Evolutionary conservation across 2,329 filamentous ascomycete species (phyloP), one percentile per base, ranked within the genome.

Genomic region (Colletotrichum musicola): DNA sequence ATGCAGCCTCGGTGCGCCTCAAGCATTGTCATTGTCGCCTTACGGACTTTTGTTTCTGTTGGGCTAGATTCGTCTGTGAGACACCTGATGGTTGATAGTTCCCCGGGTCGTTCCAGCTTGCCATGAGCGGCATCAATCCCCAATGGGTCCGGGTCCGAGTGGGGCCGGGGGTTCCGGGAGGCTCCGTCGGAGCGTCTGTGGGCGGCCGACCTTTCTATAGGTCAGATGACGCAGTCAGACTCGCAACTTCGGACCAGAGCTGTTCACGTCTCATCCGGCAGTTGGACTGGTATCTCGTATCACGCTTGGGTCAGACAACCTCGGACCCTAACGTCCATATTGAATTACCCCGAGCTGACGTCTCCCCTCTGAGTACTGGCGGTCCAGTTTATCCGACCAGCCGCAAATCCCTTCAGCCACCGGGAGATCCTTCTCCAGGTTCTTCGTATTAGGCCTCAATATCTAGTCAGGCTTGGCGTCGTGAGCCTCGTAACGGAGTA

Each of bases 171-270:
- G 4, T 42, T 42, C 40, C 40, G 40, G 40, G 40, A 13, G 40
- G 40, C 40, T n/a, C 40, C 14, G 40, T 42, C 16, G 30, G 30
- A 35, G 9, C 40, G 14, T 42, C 40, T 40, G 38, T 35, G 10
- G 30, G 10, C 30, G 22, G 25, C 55, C 40, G 55, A 30, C 55
- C 55, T 12, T 6, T 30, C 35, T 20, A 16, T 3, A 20, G 16
- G 55, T 57, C 55, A 46, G 55, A 57, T 46, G 55, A 57, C 40
- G 55, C 55, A 46, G 40, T 4, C 38, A 13, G 16, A 18, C 22
- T 46, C 40, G 38, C 13, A 46, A 27, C 14, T 44, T 46, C n/a
- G 16, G 38, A 56, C 54, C 54, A 56, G 14, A 27, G 27, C 10
- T 30, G 30, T 55, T 55, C 53, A 38, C 30, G 30, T 35, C 30